Evolutionary conservation across 352 stramenopile species (phyloP).

Genomic region (Phytophthora fragariae): DNA sequence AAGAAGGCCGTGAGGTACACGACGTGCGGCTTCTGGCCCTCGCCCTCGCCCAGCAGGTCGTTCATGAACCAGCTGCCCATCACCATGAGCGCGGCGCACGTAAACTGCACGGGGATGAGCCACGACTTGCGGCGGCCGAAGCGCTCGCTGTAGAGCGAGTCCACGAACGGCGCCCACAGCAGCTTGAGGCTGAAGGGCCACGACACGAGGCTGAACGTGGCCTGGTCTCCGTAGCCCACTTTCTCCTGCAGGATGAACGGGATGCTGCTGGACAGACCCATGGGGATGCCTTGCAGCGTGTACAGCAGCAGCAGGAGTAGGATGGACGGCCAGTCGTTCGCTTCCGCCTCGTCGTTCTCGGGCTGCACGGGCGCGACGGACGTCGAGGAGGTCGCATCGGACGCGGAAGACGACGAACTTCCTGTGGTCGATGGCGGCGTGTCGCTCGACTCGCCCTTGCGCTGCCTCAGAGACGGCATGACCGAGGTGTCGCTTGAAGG

Average conservation of each 20-base stretch:
- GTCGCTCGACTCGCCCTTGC: constrained; percentile 32
- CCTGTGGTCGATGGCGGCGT: constrained; percentile 19
- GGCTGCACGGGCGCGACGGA: constrained; percentile 9
- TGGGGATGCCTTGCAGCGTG: constrained; percentile 98
- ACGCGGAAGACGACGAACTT: constrained; percentile 31
- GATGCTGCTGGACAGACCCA: constrained; percentile 98
- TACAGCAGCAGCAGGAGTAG: constrained; percentile 97
- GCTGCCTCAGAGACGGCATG: constrained; percentile 50
- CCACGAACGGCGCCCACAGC: constrained; percentile 98
- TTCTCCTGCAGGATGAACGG: constrained; percentile 99
- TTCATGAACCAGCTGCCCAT: constrained; percentile 85
- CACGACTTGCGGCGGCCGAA: constrained; percentile 96
- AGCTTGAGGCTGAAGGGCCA: constrained; percentile 99
- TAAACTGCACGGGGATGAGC: constrained; percentile 98
- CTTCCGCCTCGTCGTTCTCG: constrained; percentile 51
- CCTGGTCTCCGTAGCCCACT: constrained; percentile 96
- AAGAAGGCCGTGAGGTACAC: constrained; percentile 96
- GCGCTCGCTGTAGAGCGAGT: constrained; percentile 92
- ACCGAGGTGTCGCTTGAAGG: neutral
- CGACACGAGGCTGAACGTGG: constrained; percentile 97
- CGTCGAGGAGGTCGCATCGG: constrained; percentile 7
- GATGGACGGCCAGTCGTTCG: constrained; percentile 80
- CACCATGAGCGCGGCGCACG: constrained; percentile 97
- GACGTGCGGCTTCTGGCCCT: constrained; percentile 89
- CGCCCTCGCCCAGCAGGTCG: constrained; percentile 86